phyloP scores from a whole-genome alignment of 192 early-diverging fungal species.

The Spinellus fusiger region DNA sequence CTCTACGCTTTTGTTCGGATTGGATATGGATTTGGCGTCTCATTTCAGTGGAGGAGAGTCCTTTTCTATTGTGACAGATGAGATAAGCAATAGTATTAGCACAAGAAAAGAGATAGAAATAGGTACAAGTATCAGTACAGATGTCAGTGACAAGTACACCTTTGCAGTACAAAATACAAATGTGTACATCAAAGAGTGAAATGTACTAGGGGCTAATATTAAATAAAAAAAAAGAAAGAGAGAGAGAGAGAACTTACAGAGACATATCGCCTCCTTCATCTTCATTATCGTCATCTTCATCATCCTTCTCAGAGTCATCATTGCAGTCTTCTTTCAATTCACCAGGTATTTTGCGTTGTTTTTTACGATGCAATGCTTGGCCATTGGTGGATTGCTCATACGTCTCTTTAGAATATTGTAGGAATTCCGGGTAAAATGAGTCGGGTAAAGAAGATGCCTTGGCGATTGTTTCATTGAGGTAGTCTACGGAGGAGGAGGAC shows the following conservation, averaged over 20 bases:
- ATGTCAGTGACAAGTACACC: too few species aligned
- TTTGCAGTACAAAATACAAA: too few species aligned
- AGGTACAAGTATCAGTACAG: too few species aligned
- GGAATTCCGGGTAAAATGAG: slow-evolving; percentile 30
- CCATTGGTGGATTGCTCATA: slow-evolving; percentile 27
- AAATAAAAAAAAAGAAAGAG: too few species aligned
- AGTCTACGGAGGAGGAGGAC: slow-evolving; percentile 26
- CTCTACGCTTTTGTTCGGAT: slow-evolving; percentile 31
- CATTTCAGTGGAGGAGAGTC: not conserved
- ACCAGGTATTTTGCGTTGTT: slow-evolving; percentile 3
- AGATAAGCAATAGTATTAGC: not conserved
- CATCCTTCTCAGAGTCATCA: not conserved
- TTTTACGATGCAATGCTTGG: slow-evolving; percentile 4
- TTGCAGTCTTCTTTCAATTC: slow-evolving; percentile 1
- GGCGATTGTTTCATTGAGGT: slow-evolving; percentile 26
- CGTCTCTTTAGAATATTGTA: slow-evolving; percentile 30
- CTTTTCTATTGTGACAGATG: not conserved
- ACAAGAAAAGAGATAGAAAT: too few species aligned
- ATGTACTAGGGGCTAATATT: too few species aligned
- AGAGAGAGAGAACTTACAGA: not conserved
- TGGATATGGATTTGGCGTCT: slow-evolving; percentile 35
- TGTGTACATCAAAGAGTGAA: too few species aligned
- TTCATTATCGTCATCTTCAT: not conserved
- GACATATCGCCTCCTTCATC: too few species aligned
- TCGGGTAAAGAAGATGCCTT: slow-evolving; percentile 30